phyloP scores from a whole-genome alignment of 1,139 yeast species.

The Ogataea hybrid region DNA sequence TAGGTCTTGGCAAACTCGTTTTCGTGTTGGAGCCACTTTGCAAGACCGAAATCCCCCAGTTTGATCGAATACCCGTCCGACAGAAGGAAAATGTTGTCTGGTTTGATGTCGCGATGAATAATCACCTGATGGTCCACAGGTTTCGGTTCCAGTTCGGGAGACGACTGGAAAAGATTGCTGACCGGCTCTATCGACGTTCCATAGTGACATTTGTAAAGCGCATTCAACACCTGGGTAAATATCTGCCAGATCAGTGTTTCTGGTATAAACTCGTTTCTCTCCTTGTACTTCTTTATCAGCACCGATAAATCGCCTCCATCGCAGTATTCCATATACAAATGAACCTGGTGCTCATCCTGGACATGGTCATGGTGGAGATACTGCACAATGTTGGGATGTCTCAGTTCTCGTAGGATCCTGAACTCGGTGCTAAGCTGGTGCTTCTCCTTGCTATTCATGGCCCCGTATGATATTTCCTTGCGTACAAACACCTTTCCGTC shows the following conservation, averaged over 20 bases:
- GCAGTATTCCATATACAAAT: constrained; percentile 95
- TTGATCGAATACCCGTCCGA: constrained; percentile 51
- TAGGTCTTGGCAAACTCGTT: constrained; percentile 75
- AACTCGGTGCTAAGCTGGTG: constrained; percentile 90
- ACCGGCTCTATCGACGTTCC: constrained; percentile 76
- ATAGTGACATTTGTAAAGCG: constrained; percentile 88
- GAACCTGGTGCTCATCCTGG: constrained; percentile 66
- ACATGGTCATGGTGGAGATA: constrained; percentile 84
- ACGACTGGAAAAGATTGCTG: constrained; percentile 34
- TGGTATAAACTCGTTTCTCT: constrained; percentile 66
- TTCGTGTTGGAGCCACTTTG: constrained; percentile 67
- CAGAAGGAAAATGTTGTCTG: constrained; percentile 79
- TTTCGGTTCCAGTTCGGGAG: constrained; percentile 33
- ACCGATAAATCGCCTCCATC: constrained; percentile 92
- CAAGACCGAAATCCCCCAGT: constrained; percentile 66
- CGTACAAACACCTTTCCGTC: constrained; percentile 65
- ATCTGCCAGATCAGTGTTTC: constrained; percentile 91
- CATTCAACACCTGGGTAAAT: constrained; percentile 79
- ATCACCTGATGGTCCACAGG: constrained; percentile 45
- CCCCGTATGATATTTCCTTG: constrained; percentile 86
- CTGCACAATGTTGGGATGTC: constrained; percentile 91
- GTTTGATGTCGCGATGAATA: constrained; percentile 86
- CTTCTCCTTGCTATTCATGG: constrained; percentile 87
- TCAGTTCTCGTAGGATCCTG: constrained; percentile 73
- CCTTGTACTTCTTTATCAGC: constrained; percentile 66